Conservation (phyloP, 2,329 filamentous ascomycete genomes). For the Plectosphaerella cucumerina region DNA sequence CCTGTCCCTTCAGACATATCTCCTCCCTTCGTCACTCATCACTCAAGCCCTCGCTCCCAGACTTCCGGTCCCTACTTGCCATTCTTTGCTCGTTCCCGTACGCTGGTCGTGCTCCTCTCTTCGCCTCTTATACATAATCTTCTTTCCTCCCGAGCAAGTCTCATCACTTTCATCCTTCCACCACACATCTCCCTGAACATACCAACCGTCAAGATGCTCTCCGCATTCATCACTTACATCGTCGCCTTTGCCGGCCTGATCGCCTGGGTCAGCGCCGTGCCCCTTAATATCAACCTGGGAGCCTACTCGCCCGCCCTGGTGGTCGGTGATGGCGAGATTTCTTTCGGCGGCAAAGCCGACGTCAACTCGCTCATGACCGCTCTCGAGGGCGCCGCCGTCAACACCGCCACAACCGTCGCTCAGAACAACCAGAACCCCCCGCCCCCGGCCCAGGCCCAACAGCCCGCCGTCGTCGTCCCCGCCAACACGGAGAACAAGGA, state of each 20-base stretch:
- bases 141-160: not conserved
- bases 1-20: not conserved
- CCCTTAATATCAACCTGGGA: conserved; percentile 29
- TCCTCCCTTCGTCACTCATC: not conserved
- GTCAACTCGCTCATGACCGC: conserved; percentile 40
- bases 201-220: conserved; percentile 14
- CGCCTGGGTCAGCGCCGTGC: conserved; percentile 21
- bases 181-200: not conserved
- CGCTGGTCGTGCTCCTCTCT: not conserved
- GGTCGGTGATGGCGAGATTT: conserved; percentile 39
- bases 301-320: conserved; percentile 29
- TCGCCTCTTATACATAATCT: not conserved
- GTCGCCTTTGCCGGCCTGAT: conserved; percentile 21
- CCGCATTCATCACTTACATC: conserved; percentile 17
- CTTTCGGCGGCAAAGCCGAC: conserved; percentile 40
- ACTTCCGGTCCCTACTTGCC: not conserved
- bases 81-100: not conserved
- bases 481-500: conserved; percentile 3
- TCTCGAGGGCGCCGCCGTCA: conserved; percentile 41
- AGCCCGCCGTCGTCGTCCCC: conserved; percentile 7
- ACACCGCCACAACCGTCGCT: conserved; percentile 24
- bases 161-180: not conserved
- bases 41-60: too few relatives aligned
- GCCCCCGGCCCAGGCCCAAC: conserved; percentile 21
- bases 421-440: conserved; percentile 17